phyloP scores from a whole-genome alignment of 2,329 filamentous ascomycete genomes.

The Scedosporium dehoogii region DNA sequence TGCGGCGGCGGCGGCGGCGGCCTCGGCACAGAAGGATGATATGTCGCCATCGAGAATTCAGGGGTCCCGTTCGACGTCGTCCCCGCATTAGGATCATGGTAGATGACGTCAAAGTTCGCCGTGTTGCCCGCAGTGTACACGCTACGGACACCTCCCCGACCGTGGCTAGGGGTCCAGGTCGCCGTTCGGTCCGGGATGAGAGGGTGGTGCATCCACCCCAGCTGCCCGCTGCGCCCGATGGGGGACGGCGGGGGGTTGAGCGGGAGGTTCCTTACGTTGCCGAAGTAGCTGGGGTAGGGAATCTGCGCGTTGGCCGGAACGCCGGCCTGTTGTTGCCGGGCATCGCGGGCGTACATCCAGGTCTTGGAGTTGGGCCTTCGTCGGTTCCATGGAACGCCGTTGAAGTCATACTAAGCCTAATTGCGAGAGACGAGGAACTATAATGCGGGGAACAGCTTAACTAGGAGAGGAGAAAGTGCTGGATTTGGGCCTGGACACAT shows the following conservation, averaged over 20 bases:
- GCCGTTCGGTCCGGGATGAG: neutral
- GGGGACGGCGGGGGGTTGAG: too few species aligned
- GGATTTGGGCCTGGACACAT: neutral
- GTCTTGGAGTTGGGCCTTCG: neutral
- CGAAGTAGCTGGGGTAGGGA: too few species aligned
- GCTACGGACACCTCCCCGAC: neutral
- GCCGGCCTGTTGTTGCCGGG: too few species aligned
- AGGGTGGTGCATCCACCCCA: neutral
- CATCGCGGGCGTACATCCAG: too few species aligned
- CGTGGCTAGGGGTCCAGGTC: neutral
- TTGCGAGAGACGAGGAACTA: neutral
- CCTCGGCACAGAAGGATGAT: neutral
- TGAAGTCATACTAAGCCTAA: neutral
- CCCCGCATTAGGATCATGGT: neutral
- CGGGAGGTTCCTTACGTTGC: too few species aligned
- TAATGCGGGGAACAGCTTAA: neutral
- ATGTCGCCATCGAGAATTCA: neutral
- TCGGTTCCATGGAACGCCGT: neutral
- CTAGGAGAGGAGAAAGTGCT: neutral
- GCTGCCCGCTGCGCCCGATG: too few species aligned
- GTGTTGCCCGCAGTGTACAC: neutral
- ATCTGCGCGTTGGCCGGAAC: too few species aligned
- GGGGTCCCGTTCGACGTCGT: neutral
- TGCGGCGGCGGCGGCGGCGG: neutral
- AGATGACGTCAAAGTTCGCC: neutral